Conservation (phyloP, 108 stramenopile species). For the Aurantiochytrium sp. region DNA sequence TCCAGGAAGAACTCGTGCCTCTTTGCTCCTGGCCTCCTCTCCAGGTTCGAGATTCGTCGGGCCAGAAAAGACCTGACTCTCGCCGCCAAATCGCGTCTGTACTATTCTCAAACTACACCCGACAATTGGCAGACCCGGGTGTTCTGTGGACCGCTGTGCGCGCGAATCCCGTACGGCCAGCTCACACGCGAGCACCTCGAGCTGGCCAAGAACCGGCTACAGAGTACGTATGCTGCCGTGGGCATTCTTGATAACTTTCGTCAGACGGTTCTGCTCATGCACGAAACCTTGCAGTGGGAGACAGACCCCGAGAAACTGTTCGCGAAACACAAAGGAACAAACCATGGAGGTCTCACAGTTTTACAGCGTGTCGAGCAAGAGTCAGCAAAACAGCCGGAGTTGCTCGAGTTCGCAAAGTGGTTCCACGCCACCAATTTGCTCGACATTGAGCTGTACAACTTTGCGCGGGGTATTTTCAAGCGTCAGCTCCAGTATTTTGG, state of each 20-base stretch:
- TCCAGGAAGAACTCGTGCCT: too few relatives aligned
- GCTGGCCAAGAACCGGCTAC: background rate
- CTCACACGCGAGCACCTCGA: slow-evolving; percentile 9
- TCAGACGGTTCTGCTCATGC: background rate
- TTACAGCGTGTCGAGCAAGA: background rate
- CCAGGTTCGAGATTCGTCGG: too few relatives aligned
- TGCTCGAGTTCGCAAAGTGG: background rate
- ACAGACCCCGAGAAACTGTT: background rate
- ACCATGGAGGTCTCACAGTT: background rate
- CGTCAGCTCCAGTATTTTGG: background rate
- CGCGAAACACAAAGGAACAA: background rate
- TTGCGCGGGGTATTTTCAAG: background rate
- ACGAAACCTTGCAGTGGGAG: background rate
- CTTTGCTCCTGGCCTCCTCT: too few relatives aligned
- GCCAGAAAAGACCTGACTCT: background rate
- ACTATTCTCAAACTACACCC: background rate
- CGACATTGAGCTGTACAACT: background rate
- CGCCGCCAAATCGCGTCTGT: background rate
- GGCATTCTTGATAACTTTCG: background rate
- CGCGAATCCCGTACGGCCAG: background rate
- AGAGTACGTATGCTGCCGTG: background rate
- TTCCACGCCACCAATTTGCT: background rate
- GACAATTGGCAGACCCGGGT: background rate
- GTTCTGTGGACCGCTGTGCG: background rate
- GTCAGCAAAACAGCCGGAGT: background rate